Evolutionary conservation across 2,329 filamentous ascomycete genomes (phyloP).

Genomic region (Microsporum ferrugineum): DNA sequence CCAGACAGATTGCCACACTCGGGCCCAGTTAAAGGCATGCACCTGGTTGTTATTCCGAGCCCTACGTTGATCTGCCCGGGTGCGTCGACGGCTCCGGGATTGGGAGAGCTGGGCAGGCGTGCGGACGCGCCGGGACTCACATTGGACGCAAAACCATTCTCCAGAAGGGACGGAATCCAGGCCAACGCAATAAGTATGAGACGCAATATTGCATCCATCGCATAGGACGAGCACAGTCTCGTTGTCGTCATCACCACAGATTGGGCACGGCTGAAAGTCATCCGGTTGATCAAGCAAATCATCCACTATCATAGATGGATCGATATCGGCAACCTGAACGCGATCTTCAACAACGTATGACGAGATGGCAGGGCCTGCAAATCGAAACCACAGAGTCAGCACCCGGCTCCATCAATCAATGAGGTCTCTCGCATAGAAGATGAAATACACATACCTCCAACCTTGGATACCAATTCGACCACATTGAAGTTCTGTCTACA

Average conservation of each 20-base stretch:
- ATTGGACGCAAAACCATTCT: slow-evolving; percentile 86
- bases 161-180: slow-evolving; percentile 64
- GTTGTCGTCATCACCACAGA: slow-evolving; percentile 71
- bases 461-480: slow-evolving; percentile 68
- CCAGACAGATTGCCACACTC: slow-evolving; percentile 86
- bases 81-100: slow-evolving; percentile 37
- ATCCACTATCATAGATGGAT: slow-evolving; percentile 58
- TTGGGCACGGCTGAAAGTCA: slow-evolving; percentile 61
- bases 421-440: slow-evolving; percentile 19
- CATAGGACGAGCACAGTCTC: slow-evolving; percentile 80
- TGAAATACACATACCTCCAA: slow-evolving; percentile 55
- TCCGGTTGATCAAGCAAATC: slow-evolving; percentile 56
- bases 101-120: slow-evolving; percentile 19
- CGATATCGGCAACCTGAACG: slow-evolving; percentile 73
- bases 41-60: slow-evolving; percentile 30
- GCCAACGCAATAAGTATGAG: slow-evolving; percentile 85
- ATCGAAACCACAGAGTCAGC: slow-evolving; percentile 4
- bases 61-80: slow-evolving; percentile 35
- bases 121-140: slow-evolving; percentile 42
- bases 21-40: slow-evolving; percentile 52
- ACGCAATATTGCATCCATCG: slow-evolving; percentile 78
- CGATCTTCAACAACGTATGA: slow-evolving; percentile 46
- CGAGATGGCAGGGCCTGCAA: slow-evolving; percentile 43
- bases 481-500: slow-evolving; percentile 85
- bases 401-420: slow-evolving; percentile 1